Base-by-base conservation (phyloP, 2,329 filamentous ascomycete species). In the Curvularia sp. region DNA sequence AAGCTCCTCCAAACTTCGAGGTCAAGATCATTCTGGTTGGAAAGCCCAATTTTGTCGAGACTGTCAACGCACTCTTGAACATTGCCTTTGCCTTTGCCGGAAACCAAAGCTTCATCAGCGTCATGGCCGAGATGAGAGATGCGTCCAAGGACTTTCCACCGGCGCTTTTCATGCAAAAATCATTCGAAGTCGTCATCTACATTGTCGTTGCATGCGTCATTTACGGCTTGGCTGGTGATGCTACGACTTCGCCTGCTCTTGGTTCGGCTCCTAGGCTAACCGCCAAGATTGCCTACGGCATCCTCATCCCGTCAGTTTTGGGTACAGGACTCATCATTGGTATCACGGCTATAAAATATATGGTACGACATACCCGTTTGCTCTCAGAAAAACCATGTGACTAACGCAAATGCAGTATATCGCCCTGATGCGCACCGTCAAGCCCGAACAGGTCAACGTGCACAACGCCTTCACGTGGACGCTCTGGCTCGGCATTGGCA, bases 271-370 rank as follows among this genome's bases (percentile, higher is more conserved):
- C 83, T 3, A 70, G 69, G 2, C 69, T 83, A 0, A 78, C 90
- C 31, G 81, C 84, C 20, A 89, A 90, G 70, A 79, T 88, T 15
- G 88, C 89, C 12, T 91, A 87, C 76, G 88, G 86, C 20, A 80
- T 90, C 55, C 87, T 89, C 1, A 81, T 88, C 4, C 88, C 88
- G 20, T 90, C 89, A 1, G 90, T 91, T 54, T 80, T 91, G 42
- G 86, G 91, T 49, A 87, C 88, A 0, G 89, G 88, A 50, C 87
- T 90, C 4, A 88, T 91, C 57, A 88, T 89, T 68, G 87, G 85
- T 13, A 86, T 89, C 63, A 85, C 90, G 1, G 86, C 87, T 1
- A 82, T 82, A 51, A 89, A 89, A 68, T 88, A 88, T 68, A 80
- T 89, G 63, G 49, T 52, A 38, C 10, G 53, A 20, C 22, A 8